phyloP scores from a whole-genome alignment of 1,139 yeast genomes.

The Sugiyamaella paludigena region DNA sequence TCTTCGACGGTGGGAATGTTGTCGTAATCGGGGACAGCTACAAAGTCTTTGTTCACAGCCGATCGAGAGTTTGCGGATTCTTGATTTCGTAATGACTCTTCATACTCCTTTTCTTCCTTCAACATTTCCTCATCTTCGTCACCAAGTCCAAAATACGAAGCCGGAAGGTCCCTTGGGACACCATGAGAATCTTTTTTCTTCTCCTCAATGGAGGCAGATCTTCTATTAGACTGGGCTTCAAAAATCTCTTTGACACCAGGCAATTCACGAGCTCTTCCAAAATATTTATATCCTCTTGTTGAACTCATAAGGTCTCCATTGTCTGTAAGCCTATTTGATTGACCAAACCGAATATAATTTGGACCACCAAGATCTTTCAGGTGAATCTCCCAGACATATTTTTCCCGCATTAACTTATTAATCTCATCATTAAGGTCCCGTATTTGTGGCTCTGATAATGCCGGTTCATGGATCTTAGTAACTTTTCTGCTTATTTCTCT shows the following conservation, averaged over 20 bases:
- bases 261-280: slow-evolving; percentile 78
- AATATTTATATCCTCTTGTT: slow-evolving; percentile 63
- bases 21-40: slow-evolving; percentile 29
- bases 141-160: slow-evolving; percentile 47
- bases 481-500: slow-evolving; percentile 63
- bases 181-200: neutral
- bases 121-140: slow-evolving; percentile 33
- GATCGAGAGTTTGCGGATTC: slow-evolving; percentile 6
- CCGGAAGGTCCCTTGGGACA: slow-evolving; percentile 31
- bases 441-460: slow-evolving; percentile 58
- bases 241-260: slow-evolving; percentile 67
- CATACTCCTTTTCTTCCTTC: slow-evolving; percentile 33
- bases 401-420: slow-evolving; percentile 65
- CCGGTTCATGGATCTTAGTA: slow-evolving; percentile 61
- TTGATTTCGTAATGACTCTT: neutral
- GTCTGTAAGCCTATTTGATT: neutral
- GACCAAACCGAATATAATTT: slow-evolving; percentile 45
- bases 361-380: slow-evolving; percentile 70
- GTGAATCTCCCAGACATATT: slow-evolving; percentile 74
- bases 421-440: slow-evolving; percentile 75
- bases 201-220: slow-evolving; percentile 2
- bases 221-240: slow-evolving; percentile 31
- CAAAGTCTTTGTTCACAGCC: slow-evolving; percentile 14
- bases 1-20: slow-evolving; percentile 43
- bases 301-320: slow-evolving; percentile 20